Conservation (phyloP, 306 rosid species). For the Cicer bijugum region DNA sequence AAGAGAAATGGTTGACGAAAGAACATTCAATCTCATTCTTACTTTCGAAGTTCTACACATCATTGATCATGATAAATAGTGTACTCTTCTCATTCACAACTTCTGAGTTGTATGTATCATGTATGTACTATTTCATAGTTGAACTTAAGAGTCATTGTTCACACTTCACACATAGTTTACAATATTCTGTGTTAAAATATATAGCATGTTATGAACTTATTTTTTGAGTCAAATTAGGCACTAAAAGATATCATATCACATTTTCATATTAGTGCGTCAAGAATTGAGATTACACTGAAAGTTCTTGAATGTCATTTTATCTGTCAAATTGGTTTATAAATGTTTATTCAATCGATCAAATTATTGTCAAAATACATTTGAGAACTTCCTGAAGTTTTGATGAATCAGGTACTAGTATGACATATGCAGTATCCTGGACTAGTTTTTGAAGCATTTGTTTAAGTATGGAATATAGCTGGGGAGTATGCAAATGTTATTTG, state of each 20-base stretch:
- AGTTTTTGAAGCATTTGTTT: conserved; percentile 24
- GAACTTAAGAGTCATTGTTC: neutral
- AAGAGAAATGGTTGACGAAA: no score
- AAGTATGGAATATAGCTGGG: neutral
- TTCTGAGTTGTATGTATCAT: no score
- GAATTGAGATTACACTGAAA: neutral
- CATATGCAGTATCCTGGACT: neutral
- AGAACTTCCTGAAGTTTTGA: neutral
- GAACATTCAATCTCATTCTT: no score
- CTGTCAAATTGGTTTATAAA: neutral
- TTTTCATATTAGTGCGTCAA: neutral
- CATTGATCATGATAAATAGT: no score
- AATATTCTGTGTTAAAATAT: neutral
- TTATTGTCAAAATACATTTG: neutral
- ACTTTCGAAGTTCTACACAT: no score
- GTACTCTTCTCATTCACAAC: no score
- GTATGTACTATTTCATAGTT: no score
- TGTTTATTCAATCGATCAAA: neutral
- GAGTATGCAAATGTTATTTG: conserved; percentile 9
- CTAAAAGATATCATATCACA: conserved; percentile 4
- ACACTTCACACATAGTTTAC: neutral
- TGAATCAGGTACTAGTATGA: neutral
- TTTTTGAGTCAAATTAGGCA: neutral
- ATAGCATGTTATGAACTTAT: neutral
- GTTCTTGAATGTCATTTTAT: neutral